Evolutionary conservation across 768 basidiomycete species (phyloP), one percentile per base, ranked within the genome.

Genomic region (Collybiopsis luxurians): DNA sequence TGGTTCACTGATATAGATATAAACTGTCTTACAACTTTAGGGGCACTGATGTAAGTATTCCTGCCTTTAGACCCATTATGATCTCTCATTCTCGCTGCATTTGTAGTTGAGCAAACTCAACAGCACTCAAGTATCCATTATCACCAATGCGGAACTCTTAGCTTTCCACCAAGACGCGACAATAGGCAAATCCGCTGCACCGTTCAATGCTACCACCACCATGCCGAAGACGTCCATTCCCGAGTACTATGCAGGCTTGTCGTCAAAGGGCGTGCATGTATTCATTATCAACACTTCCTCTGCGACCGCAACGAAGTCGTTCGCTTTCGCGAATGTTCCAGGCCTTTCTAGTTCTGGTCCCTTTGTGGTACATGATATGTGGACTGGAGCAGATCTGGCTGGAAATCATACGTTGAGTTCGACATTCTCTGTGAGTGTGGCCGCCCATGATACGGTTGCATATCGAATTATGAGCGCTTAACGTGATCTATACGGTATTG

Each of bases 301-400:
- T 23, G 64, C 62, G 15, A 69, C 73, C 0, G 69, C 76, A 1
- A 77, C 73, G 3, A 81, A 82, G 68, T 69, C 69, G 2, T 77
- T 83, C 59, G 66, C 69, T 2, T 76, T 83, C 40, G 73, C 73
- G 4, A 74, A 73, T 47, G 75, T 81, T 7, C 79, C 81, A 17
- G 78, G 79, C 0, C 61, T 83, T 6, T 23, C 36, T 51, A 67
- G 67, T 12, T 65, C 70, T 23, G 71, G 73, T 1, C 72, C 59
- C 9, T 77, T 71, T 57, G 71, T 67, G 53, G 61, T 83, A 19
- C 80, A 80, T 56, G 80, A 84, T 58, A 84, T 83, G 83, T 83
- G 82, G 82, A 66, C 73, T 4, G 74, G 73, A 2, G 61, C 59
- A 7, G 75, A 80, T 63, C 53, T 82, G 19, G 60, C 73, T 5